phyloP scores from a whole-genome alignment of 1,284 basidiomycete species.

The Meripilus lineatus region DNA sequence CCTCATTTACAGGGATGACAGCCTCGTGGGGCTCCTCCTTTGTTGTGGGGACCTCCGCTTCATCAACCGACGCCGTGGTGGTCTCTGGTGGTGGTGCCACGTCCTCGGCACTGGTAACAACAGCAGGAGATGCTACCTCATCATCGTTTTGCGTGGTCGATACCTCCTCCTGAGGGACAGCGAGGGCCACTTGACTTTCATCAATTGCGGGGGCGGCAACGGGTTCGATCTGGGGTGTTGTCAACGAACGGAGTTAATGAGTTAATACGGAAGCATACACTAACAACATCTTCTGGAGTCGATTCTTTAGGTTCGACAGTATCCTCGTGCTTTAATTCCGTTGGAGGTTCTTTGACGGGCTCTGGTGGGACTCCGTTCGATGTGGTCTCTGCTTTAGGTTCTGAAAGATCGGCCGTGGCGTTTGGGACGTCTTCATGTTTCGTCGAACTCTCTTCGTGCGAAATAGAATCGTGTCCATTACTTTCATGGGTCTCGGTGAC shows the following conservation, averaged over 20 bases:
- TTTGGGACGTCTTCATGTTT: not conserved
- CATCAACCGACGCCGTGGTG: not conserved
- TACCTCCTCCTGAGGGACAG: too few relatives aligned
- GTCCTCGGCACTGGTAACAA: slow-evolving; percentile 1
- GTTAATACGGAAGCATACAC: not conserved
- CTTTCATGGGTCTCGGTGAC: slow-evolving; percentile 4
- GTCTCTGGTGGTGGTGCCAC: slow-evolving; percentile 6
- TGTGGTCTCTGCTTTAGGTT: not conserved
- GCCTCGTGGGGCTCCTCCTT: slow-evolving; percentile 3
- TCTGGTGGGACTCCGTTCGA: too few relatives aligned
- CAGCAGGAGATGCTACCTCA: not conserved
- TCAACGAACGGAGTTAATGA: not conserved
- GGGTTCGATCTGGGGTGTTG: not conserved
- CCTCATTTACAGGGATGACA: not conserved
- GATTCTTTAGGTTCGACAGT: slow-evolving; percentile 2
- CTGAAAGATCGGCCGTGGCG: not conserved
- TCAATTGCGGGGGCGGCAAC: not conserved
- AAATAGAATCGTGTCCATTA: not conserved
- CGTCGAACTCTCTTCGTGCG: too few relatives aligned
- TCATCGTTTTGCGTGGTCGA: not conserved
- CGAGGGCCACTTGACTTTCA: not conserved
- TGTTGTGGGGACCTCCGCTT: slow-evolving; percentile 2
- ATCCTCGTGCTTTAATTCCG: not conserved
- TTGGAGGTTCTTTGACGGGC: too few relatives aligned
- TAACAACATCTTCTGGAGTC: slow-evolving; percentile 2